Evolutionary conservation across 108 stramenopile species (phyloP).

Genomic region (Fragilaria crotonensis): DNA sequence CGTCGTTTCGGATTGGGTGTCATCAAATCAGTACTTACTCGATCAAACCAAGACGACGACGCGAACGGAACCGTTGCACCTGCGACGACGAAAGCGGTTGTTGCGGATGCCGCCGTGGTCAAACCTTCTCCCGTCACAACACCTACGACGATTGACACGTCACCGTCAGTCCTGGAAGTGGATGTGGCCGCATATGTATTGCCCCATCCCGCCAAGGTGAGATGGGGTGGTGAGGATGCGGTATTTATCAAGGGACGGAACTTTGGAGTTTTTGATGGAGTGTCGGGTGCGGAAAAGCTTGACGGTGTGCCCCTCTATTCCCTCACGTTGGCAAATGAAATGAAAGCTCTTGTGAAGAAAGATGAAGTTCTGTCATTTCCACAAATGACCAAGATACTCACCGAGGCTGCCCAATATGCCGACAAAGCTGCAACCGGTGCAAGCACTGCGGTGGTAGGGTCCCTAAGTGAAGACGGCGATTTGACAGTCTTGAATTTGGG

Average conservation of each 20-base stretch:
- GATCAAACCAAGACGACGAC: background rate
- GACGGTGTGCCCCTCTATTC: constrained; percentile 75
- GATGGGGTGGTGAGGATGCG: constrained; percentile 88
- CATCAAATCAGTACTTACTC: background rate
- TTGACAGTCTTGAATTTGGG: constrained; percentile 72
- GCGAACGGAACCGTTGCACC: background rate
- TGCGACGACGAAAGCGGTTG: no score
- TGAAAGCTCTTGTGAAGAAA: constrained; percentile 34
- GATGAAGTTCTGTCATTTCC: constrained; percentile 25
- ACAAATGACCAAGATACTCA: constrained; percentile 49
- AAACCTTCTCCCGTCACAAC: no score
- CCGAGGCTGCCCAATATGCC: constrained; percentile 50
- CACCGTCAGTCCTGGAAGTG: no score
- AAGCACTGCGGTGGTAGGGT: constrained; percentile 74
- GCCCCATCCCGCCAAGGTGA: constrained; percentile 74
- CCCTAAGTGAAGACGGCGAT: constrained; percentile 65
- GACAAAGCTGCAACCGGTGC: constrained; percentile 72
- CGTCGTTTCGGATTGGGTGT: background rate
- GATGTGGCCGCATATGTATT: constrained; percentile 57
- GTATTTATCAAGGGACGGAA: constrained; percentile 56
- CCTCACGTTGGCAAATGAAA: constrained; percentile 46
- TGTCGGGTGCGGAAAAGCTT: constrained; percentile 73
- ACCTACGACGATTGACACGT: no score
- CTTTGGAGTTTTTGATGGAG: constrained; percentile 88
- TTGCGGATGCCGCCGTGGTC: no score